A percentile compares a stretch with the other conserved stretches of the same genome.
Evolutionary conservation across 75 land plant genomes (phyloP).

Genomic region (Picea glauca): DNA sequence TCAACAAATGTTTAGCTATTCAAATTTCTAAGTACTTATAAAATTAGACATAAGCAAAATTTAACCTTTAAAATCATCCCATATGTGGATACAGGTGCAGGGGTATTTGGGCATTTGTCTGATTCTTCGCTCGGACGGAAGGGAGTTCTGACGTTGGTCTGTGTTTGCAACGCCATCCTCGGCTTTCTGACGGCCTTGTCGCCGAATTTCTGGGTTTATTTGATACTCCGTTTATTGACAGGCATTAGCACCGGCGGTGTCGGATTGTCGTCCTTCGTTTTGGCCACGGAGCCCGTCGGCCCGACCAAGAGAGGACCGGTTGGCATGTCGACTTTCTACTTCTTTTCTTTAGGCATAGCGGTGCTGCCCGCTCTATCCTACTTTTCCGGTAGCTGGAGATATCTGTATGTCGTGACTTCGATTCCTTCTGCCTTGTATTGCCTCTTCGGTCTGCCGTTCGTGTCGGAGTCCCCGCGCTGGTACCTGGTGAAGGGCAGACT

Average conservation of each 20-base stretch:
- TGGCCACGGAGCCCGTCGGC: slow-evolving; percentile 48
- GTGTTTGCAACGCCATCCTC: slow-evolving; percentile 23
- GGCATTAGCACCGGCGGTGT: slow-evolving; percentile 36
- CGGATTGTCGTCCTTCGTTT: slow-evolving; percentile 40
- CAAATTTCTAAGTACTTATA: no score
- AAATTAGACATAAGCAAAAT: no score
- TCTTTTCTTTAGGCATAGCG: slow-evolving; percentile 43
- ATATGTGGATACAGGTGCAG: not conserved
- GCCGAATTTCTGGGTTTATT: slow-evolving; percentile 39
- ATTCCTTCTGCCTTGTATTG: slow-evolving; percentile 22
- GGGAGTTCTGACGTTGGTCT: slow-evolving; percentile 23
- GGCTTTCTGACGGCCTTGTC: slow-evolving; percentile 38
- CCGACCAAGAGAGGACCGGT: slow-evolving; percentile 38
- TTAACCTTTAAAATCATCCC: no score
- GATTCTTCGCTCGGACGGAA: slow-evolving; percentile 41
- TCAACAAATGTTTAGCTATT: no score
- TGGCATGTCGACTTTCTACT: slow-evolving; percentile 38
- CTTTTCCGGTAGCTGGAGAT: slow-evolving; percentile 32
- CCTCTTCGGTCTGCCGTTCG: slow-evolving; percentile 29
- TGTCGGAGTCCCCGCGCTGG: slow-evolving; percentile 54
- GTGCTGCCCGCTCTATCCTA: slow-evolving; percentile 41
- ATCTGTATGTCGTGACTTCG: slow-evolving; percentile 28
- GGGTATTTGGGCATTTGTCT: slow-evolving; percentile 26
- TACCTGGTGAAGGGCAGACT: slow-evolving; percentile 23
- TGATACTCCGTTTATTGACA: slow-evolving; percentile 30